A percentile compares a stretch with the other conserved stretches of the same genome.
Evolutionary conservation across 495 filamentous ascomycete species (phyloP).

Genomic region (Daldinia childiae): DNA sequence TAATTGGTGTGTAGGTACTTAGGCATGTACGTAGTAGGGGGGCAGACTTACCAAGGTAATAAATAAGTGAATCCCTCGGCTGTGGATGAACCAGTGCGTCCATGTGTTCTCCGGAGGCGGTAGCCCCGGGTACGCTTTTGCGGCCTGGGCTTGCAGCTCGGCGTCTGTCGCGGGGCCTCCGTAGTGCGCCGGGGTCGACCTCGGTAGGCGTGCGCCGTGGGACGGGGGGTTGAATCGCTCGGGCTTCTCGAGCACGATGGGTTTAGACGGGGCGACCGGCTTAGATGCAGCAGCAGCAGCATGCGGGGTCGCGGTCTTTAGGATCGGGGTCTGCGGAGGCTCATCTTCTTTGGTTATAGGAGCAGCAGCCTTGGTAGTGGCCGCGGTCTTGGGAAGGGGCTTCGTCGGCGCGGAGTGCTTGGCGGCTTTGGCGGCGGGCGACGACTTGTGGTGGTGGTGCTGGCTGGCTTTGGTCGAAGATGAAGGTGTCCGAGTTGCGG

Average conservation of each 20-base stretch:
- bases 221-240: constrained; percentile 87
- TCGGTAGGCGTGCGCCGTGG: constrained; percentile 69
- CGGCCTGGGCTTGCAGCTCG: constrained; percentile 68
- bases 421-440: constrained; percentile 36
- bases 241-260: constrained; percentile 77
- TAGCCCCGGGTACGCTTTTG: constrained; percentile 80
- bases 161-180: constrained; percentile 69
- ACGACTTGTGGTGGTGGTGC: constrained; percentile 23
- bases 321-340: constrained; percentile 1
- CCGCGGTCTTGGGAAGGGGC: constrained; percentile 37
- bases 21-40: no score
- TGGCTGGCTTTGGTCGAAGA: background rate
- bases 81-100: constrained; percentile 78
- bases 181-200: constrained; percentile 63
- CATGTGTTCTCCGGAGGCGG: constrained; percentile 79
- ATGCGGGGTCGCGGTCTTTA: background rate
- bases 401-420: constrained; percentile 50
- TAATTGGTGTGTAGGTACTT: no score
- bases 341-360: background rate
- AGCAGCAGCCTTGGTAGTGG: constrained; percentile 7
- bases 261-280: constrained; percentile 52
- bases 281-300: constrained; percentile 29
- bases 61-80: constrained; percentile 74
- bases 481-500: background rate
- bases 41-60: constrained; percentile 84